phyloP scores from a whole-genome alignment of 169 alveolate genomes.

The Plasmodium ovale region DNA sequence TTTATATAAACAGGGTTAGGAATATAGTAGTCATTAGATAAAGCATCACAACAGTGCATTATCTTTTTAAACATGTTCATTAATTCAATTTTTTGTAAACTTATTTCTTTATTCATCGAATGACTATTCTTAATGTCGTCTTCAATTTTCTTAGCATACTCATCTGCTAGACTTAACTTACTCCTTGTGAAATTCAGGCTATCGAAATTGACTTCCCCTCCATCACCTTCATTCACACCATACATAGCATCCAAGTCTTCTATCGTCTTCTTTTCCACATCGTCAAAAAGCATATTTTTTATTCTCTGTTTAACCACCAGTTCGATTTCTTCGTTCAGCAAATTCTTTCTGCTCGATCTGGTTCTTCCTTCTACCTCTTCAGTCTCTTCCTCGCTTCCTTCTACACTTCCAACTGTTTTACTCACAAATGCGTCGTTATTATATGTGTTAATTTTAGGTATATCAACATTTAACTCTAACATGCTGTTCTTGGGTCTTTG shows the following conservation, averaged over 20 bases:
- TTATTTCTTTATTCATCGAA: conserved; percentile 79
- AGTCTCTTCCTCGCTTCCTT: conserved; percentile 26
- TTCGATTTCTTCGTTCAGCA: conserved; percentile 77
- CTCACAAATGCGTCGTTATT: conserved; percentile 50
- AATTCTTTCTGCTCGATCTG: conserved; percentile 15
- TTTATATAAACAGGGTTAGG: conserved; percentile 78
- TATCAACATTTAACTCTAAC: conserved; percentile 83
- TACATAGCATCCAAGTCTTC: conserved; percentile 75
- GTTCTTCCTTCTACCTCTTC: conserved; percentile 21
- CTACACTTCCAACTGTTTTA: conserved; percentile 48
- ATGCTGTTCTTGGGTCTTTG: conserved; percentile 88
- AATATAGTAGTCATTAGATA: conserved; percentile 81
- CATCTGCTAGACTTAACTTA: conserved; percentile 85
- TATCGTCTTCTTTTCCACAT: conserved; percentile 82
- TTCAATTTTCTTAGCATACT: conserved; percentile 84
- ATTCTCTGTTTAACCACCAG: conserved; percentile 83
- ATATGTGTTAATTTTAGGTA: conserved; percentile 79
- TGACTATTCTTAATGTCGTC: conserved; percentile 78
- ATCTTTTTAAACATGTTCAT: conserved; percentile 83
- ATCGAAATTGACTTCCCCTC: conserved; percentile 76
- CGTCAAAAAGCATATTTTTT: conserved; percentile 84
- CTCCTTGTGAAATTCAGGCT: conserved; percentile 83
- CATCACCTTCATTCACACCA: conserved; percentile 15
- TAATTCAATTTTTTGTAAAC: conserved; percentile 75
- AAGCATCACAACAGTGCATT: conserved; percentile 83